Base-by-base conservation (phyloP, 768 basidiomycete species). In the Hygrocybe coccinea region DNA sequence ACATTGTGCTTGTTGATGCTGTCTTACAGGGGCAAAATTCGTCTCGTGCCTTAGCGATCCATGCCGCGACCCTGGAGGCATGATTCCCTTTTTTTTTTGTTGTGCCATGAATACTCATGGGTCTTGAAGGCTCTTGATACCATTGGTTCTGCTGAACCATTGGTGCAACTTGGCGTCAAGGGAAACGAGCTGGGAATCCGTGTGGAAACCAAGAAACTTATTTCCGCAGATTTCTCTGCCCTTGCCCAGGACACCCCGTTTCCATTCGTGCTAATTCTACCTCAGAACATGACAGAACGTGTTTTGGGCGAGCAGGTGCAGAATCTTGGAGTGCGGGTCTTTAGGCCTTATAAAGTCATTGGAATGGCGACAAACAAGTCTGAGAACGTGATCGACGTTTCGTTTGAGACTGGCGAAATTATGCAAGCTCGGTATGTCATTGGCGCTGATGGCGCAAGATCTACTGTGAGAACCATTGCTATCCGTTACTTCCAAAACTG, bases 31-130 rank as follows among this genome's bases (percentile, higher is more conserved):
- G 24, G 59, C 68, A 50, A 69, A 70, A 47, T 38, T 63, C 65
- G 7, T 79, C 80, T 9, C 74, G 80, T 17, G 79, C 81, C 0
- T 56, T 76, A 3, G 69, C 73, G 1, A 62, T 82, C 25, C 81
- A 83, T 58, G 76, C 81, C 34, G 74, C 78, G 33, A 82, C 81
- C 9, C 67, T 83, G 14, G 81, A 82, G 67, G 80, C 77, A 57
- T 44, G 65, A 39, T 17, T 17, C 54, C 24, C 36, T 39, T 41
- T 14, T 1, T 55, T 17, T 5, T 21, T 11, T 35, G 55, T 8
- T 6, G 46, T n/a, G 41, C 55, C 57, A 19, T 49, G 45, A 11
- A 22, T 10, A 12, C 39, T 25, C 37, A 50, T 37, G 12, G n/a
- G 14, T 49, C 21, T 49, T 34, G 2, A 35, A 82, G 81, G 74